Evolutionary conservation across 768 basidiomycete species (phyloP), one percentile per base, ranked within the genome.

Genomic region (Russula emetica): DNA sequence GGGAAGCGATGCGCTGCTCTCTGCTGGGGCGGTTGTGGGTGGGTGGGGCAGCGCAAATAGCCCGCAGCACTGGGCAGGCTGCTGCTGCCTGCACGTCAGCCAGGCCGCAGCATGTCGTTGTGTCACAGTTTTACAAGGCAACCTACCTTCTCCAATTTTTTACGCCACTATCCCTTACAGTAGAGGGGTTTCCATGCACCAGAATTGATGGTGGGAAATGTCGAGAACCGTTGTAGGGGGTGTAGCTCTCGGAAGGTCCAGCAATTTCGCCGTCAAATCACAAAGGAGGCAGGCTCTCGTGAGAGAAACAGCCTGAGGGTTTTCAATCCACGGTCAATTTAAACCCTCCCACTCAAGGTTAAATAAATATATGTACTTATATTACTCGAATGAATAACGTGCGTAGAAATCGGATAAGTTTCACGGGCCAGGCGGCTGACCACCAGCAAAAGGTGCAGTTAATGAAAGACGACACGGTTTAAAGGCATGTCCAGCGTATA

Each of bases 401-500:
- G 42, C 6, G 38, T 34, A 5, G 3, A 34, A 47, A 45, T 54
- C 49, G 22, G 58, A 55, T 26, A 60, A 55, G 22, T 38, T 38
- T 28, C 45, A 49, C 20, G 28, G 28, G 18, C 36, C 30, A 24
- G n/a, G 24, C 20, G 26, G 44, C 42, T 24, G 42, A 45, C 32
- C 56, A 13, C 8, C 49, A 47, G 30, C 24, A 11, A 40, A 58
- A 6, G 38, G 56, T 34, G 32, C 28, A 47, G n/a, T 24, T 26
- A 38, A 59, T 28, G n/a, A 55, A 53, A 9, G 20, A 36, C 24
- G 11, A 58, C 62, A 63, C 62, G 52, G 58, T 34, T 63, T 7
- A 40, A 13, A n/a, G 34, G 62, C 62, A 45, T 59, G 62, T 54
- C 22, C 22, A 40, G 49, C 28, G 11, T 24, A 34, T 24, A 34